phyloP scores from a whole-genome alignment of 1,284 basidiomycete species.

The Fistulina hepatica region DNA sequence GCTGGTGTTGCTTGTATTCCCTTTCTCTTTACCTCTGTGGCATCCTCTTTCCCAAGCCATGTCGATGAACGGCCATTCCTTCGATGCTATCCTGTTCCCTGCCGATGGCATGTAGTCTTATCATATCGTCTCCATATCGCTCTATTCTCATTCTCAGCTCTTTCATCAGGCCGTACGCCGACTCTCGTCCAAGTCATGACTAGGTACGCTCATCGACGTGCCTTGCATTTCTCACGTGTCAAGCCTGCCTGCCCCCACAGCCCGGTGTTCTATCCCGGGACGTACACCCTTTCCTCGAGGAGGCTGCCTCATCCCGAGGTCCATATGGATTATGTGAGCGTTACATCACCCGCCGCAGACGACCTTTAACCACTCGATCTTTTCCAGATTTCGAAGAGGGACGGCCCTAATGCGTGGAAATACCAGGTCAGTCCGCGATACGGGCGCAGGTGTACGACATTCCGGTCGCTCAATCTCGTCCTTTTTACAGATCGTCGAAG shows the following conservation, averaged over 20 bases:
- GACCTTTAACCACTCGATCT: slow-evolving; percentile 6
- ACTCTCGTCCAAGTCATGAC: slow-evolving; percentile 61
- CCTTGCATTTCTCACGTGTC: slow-evolving; percentile 5
- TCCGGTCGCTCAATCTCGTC: slow-evolving; percentile 8
- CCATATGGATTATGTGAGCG: slow-evolving; percentile 63
- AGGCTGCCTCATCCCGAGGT: slow-evolving; percentile 72
- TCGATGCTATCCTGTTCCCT: slow-evolving; percentile 54
- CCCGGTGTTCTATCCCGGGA: slow-evolving; percentile 33
- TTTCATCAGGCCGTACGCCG: slow-evolving; percentile 45
- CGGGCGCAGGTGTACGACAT: slow-evolving; percentile 7
- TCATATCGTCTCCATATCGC: neutral
- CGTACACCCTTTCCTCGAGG: slow-evolving; percentile 30
- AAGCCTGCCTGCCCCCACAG: slow-evolving; percentile 32
- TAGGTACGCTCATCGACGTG: slow-evolving; percentile 22
- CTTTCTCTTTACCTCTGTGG: too few relatives aligned
- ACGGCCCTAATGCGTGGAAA: slow-evolving; percentile 57
- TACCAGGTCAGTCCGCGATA: slow-evolving; percentile 48
- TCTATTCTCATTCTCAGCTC: slow-evolving; percentile 14
- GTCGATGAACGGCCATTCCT: too few relatives aligned
- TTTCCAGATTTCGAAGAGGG: slow-evolving; percentile 48
- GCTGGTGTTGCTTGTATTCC: too few relatives aligned
- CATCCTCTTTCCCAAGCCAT: too few relatives aligned
- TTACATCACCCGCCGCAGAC: slow-evolving; percentile 8
- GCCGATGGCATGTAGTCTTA: slow-evolving; percentile 34
- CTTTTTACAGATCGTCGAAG: slow-evolving; percentile 47